Evolutionary conservation across 495 filamentous ascomycete species (phyloP).

Genomic region (Astrothelium subdiscretum): DNA sequence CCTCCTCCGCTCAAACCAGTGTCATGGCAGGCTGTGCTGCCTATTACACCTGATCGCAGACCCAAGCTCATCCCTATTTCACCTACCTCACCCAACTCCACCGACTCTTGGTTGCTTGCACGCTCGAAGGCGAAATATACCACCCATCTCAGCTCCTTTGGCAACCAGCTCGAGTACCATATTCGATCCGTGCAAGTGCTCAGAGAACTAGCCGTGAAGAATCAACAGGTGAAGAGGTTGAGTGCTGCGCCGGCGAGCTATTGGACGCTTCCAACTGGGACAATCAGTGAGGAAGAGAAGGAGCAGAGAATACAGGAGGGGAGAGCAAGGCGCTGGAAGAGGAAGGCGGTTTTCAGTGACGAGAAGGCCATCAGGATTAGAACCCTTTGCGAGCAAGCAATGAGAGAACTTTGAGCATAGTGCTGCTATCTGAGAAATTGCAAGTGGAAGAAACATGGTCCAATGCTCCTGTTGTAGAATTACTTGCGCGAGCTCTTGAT

Average conservation of each 20-base stretch:
- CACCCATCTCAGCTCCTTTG: not conserved
- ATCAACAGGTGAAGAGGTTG: not conserved
- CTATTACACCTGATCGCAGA: not conserved
- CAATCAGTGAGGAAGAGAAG: not conserved
- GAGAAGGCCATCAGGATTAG: not conserved
- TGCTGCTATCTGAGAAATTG: not conserved
- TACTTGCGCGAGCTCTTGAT: too few relatives aligned
- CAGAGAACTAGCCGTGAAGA: not conserved
- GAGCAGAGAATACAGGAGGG: not conserved
- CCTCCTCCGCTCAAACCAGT: not conserved
- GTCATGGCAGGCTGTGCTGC: not conserved
- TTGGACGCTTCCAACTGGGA: not conserved
- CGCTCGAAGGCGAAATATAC: not conserved
- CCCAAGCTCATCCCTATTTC: not conserved
- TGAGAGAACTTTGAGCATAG: not conserved
- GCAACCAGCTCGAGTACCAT: not conserved
- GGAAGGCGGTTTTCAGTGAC: not conserved
- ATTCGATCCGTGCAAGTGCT: not conserved
- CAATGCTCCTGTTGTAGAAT: too few relatives aligned
- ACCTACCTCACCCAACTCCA: not conserved
- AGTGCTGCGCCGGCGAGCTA: not conserved
- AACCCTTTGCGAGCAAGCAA: not conserved
- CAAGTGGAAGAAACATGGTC: not conserved
- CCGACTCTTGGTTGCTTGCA: not conserved
- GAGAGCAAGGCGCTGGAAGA: not conserved